phyloP scores from a whole-genome alignment of 345 rosid genomes.

The Salix brachista region DNA sequence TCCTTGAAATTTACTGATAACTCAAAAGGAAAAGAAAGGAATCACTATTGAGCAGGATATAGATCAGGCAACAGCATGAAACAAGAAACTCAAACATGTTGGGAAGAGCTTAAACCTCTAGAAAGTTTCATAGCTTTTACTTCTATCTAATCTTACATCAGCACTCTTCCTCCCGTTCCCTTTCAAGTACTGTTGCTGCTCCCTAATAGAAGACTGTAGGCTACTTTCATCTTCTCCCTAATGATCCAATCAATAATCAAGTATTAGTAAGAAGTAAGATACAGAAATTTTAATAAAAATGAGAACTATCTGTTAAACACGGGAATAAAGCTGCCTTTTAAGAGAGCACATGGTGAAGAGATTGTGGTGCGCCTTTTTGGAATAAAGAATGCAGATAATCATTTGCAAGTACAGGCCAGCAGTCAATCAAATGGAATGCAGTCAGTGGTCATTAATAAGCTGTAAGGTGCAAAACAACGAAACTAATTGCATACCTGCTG shows the following conservation, averaged over 20 bases:
- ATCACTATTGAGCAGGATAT: constrained; percentile 1
- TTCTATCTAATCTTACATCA: constrained; percentile 31
- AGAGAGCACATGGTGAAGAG: neutral
- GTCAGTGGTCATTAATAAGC: neutral
- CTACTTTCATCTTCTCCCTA: constrained; percentile 61
- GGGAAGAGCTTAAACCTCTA: constrained; percentile 7
- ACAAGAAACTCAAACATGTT: constrained; percentile 7
- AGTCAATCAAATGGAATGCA: neutral
- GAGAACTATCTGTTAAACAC: neutral
- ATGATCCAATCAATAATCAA: constrained; percentile 16
- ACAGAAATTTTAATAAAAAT: constrained; percentile 2
- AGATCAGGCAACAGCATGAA: constrained; percentile 9
- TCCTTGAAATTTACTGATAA: constrained; percentile 50
- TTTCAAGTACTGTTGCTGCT: constrained; percentile 40
- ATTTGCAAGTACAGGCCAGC: neutral
- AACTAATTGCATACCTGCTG: constrained; percentile 53
- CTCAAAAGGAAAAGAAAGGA: constrained; percentile 7
- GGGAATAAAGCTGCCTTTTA: neutral
- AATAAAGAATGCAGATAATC: neutral
- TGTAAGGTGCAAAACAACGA: neutral
- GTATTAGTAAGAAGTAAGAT: too few relatives aligned
- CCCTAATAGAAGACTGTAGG: constrained; percentile 38
- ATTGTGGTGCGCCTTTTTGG: neutral
- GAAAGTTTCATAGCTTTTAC: constrained; percentile 31
- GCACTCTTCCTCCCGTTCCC: constrained; percentile 40